A percentile compares a stretch with the other conserved stretches of the same genome.
phyloP scores from a whole-genome alignment of 441 rosid genomes.

The Mallotus japonicus region DNA sequence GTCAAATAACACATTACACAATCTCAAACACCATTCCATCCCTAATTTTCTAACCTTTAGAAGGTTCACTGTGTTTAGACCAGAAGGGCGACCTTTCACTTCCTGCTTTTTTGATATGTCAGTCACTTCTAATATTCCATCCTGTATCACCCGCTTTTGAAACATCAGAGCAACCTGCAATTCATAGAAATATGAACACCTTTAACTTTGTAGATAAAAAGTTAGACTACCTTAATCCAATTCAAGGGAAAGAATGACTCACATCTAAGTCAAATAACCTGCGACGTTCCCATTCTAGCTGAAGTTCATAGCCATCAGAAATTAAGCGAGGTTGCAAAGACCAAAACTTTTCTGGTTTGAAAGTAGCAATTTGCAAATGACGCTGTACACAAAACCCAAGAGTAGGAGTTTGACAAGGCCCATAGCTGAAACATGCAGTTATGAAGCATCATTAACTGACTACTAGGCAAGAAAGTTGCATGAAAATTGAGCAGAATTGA shows the following conservation, averaged over 20 bases:
- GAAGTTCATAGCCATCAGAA: conserved; percentile 70
- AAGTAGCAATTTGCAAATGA: conserved; percentile 81
- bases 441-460: conserved; percentile 21
- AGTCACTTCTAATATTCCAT: conserved; percentile 65
- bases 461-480: background rate
- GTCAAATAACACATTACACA: background rate
- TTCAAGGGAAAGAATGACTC: conserved; percentile 34
- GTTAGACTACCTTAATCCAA: conserved; percentile 17
- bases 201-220: conserved; percentile 16
- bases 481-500: background rate
- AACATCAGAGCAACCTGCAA: conserved; percentile 79
- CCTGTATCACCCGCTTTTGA: conserved; percentile 65
- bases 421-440: conserved; percentile 64
- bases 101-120: conserved; percentile 74
- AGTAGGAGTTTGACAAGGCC: conserved; percentile 96
- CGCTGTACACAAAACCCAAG: conserved; percentile 97
- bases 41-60: conserved; percentile 60
- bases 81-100: conserved; percentile 76
- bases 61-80: conserved; percentile 90
- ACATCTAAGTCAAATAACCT: conserved; percentile 79
- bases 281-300: conserved; percentile 87
- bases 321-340: conserved; percentile 54
- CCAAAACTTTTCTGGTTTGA: conserved; percentile 91
- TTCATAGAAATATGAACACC: conserved; percentile 18
- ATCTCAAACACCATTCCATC: background rate